Evolutionary conservation across 1,284 basidiomycete genomes (phyloP), one percentile per base, ranked within the genome.

Genomic region (Papiliotrema fonsecae): DNA sequence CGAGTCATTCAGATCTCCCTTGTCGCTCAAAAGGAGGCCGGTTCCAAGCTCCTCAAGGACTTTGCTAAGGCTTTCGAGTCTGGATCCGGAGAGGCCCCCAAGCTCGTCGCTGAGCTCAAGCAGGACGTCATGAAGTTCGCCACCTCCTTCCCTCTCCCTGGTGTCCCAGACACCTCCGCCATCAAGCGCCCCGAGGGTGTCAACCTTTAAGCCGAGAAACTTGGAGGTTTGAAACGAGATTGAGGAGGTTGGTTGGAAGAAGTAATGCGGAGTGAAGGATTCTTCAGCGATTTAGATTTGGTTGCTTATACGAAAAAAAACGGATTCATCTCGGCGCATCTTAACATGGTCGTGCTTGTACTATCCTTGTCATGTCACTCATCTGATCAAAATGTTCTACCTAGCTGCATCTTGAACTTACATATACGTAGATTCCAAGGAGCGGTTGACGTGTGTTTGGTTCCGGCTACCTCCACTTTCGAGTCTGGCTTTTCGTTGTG

Each of bases 11-110:
- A 96, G 77, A 83, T 93, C 64, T 82, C 89, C 45, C 80, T 92
- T 42, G 69, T 81, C 38, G 79, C 93, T 47, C 96, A 98, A 77
- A 88, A 93, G 76, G 91, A 94, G 77, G 88, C 93, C 31, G 93
- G 93, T 45, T 82, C 82, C 57, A 98, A 97, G 81, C 78, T 96
- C 57, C 81, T 99, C 56, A 93, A 93, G 79, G 94, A 97, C 81
- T 98, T 98, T 68, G 82, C 93, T 61, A 82, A 85, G 55, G 84
- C 85, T 37, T 91, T 89, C 41, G 85, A 84, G 28, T 78, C 77
- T 24, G 80, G 83, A 57, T 79, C 81, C 58, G 86, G 87, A 70
- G 79, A 82, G 57, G 87, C 88, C 27, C 80, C 79, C 47, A 74
- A 80, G 67, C 64, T 69, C 42, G 62, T 75, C 47, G 64, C 59